These are phyloP conservation scores for Galeopsis tetrahit DNA, from an alignment of 257 asterid genomes.

Conservation along the genomic window DNA sequence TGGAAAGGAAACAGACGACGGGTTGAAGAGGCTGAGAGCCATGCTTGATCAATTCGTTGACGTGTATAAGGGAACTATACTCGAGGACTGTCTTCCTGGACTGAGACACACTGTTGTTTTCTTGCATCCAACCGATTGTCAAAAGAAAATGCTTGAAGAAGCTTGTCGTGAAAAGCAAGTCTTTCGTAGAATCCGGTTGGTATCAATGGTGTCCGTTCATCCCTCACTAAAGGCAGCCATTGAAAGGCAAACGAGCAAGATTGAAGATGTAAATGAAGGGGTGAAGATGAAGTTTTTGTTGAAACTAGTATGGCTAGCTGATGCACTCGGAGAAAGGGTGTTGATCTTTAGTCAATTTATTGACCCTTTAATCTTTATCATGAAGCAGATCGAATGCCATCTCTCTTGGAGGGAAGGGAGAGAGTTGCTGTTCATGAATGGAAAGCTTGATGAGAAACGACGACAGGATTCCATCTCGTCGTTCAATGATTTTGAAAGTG, in stretches of 20 bases:
- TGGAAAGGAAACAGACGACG: constrained; percentile 30
- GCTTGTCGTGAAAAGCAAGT: constrained; percentile 5
- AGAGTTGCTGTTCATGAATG: constrained; percentile 59
- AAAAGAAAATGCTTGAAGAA: constrained; percentile 43
- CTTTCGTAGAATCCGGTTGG: constrained; percentile 38
- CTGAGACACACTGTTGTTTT: constrained; percentile 55
- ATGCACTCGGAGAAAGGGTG: constrained; percentile 57
- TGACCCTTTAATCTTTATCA: constrained; percentile 44
- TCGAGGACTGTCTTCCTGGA: constrained; percentile 63
- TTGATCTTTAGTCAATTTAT: constrained; percentile 64
- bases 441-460: constrained; percentile 38
- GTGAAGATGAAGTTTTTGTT: constrained; percentile 60
- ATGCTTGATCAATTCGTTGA: constrained; percentile 73
- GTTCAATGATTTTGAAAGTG: constrained; percentile 48
- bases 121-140: constrained; percentile 57
- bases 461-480: constrained; percentile 50
- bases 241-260: constrained; percentile 11
- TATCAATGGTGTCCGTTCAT: constrained; percentile 69
- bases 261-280: constrained; percentile 46
- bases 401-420: constrained; percentile 52
- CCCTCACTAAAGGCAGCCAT: constrained; percentile 49
- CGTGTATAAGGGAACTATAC: constrained; percentile 63
- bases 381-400: constrained; percentile 33
- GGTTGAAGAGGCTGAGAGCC: constrained; percentile 41
- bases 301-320: constrained; percentile 50